Evolutionary conservation across 2,329 filamentous ascomycete species (phyloP), one percentile per base, ranked within the genome.

Genomic region (Hawksworthiomyces lignivorus): DNA sequence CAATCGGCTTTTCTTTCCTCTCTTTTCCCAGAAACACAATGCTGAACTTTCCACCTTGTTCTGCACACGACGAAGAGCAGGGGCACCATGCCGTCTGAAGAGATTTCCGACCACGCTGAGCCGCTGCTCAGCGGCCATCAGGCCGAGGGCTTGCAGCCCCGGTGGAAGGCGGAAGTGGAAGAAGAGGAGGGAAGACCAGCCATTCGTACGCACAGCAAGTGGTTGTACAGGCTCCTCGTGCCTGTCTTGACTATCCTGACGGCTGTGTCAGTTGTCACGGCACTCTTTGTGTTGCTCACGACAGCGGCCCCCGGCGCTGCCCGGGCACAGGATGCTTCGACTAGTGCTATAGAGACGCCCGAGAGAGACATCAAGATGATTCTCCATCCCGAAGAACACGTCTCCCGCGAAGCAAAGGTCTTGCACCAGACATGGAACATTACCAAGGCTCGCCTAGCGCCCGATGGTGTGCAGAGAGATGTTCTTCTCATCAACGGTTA

Each of bases 401-500:
- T 61, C 5, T 53, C 54, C 31, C 62, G 69, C 12, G 37, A 48
- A 2, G 44, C 63, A 1, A 50, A 28, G 4, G 63, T 57, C 7
- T 54, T 59, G n/a, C 52, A 53, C 26, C 52, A 62, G 21, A 45
- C 59, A 39, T 72, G 67, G 67, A 61, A 54, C 12, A 57, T 73
- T 14, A 67, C 61, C 37, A 56, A 58, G 15, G 61, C 49, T 1
- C 27, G 52, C 21, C 53, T 58, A n/a, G 57, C 60, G 3, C 68
- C 69, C 6, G 70, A 76, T 50, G 72, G 72, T 0, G 72, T 75
- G 1, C 46, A 56, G n/a, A 73, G 72, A 48, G 48, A 51, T 1
- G 60, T 74, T 4, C 70, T 69, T 50, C 55, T 71, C 4, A 64
- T 77, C 44, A 75, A 76, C 48, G 63, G 64, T 65, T 29, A 20